Evolutionary conservation across 345 rosid genomes (phyloP), one percentile per base, ranked within the genome.

Genomic region (Hirschfeldia incana): DNA sequence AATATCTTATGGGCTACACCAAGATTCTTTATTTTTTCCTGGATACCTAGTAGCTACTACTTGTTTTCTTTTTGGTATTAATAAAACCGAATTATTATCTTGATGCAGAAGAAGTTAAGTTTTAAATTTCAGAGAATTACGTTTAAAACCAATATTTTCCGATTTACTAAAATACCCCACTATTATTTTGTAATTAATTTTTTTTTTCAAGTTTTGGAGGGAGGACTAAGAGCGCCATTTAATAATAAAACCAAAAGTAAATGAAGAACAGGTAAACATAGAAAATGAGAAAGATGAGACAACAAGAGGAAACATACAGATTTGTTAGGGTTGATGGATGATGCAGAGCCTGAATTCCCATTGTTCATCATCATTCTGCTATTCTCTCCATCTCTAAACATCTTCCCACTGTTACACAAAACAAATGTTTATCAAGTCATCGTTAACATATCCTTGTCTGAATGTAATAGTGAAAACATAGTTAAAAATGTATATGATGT

Each of bases 291-390:
- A 1, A 58, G 67, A 78, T 17, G 64, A 68, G 69, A 60, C 69
- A 34, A 42, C 49, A 79, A 74, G 65, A 74, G 75, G 67, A 63
- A 46, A 79, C 83, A 74, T 79, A 79, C 83, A 63, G 78, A 74
- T 79, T 79, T 79, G 36, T 67, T 74, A 55, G 78, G 75, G 66
- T 69, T 79, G 83, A 74, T 60, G 78, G 82, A 61, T 68, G 82
- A 79, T 60, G 78, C 77, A 66, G 81, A 78, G 15, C 69, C 77
- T 73, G 82, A 73, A 58, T 64, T 84, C 65, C 78, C 82, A 75
- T 90, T 85, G 89, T 87, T 85, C 86, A 87, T 85, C 83, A 85
- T 87, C 86, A 87, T 93, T 80, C 93, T 89, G 39, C 89, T 80
- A 70, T 81, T 85, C 17, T 90, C 96, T 77, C 97, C 85, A 55